These are phyloP conservation scores for Diaporthe citrichinensis DNA, from an alignment of 2,329 filamentous ascomycete species.

Conservation along the genomic window DNA sequence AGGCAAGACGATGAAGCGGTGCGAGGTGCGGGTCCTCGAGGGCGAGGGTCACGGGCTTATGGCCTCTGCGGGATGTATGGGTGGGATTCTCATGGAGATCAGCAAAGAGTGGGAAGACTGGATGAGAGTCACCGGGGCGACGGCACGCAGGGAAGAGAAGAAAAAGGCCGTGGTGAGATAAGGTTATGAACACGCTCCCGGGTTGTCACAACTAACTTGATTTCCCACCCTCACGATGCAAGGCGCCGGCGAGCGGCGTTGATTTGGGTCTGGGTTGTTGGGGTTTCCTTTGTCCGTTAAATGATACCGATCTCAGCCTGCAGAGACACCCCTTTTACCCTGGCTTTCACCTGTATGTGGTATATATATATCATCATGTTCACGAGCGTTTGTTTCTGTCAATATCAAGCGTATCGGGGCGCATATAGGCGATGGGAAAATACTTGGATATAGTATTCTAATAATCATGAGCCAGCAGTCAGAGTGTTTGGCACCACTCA, in stretches of 20 bases:
- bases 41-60: constrained; percentile 96
- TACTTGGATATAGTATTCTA: constrained; percentile 22
- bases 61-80: constrained; percentile 95
- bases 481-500: background rate
- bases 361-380: constrained; percentile 1
- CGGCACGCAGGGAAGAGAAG: constrained; percentile 24
- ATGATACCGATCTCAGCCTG: constrained; percentile 34
- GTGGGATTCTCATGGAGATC: constrained; percentile 93
- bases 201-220: background rate
- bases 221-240: constrained; percentile 5
- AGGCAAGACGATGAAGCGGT: constrained; percentile 91
- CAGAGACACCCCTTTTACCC: background rate
- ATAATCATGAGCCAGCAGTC: constrained; percentile 8
- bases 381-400: constrained; percentile 3
- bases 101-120: constrained; percentile 94
- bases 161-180: constrained; percentile 33
- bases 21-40: constrained; percentile 90
- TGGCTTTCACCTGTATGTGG: background rate
- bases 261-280: background rate
- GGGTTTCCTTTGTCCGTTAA: constrained; percentile 6
- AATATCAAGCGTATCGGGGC: constrained; percentile 8
- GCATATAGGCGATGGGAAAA: constrained; percentile 1
- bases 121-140: constrained; percentile 69
- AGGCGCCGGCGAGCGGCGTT: constrained; percentile 22
- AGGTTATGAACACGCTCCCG: background rate